Conservation (phyloP, 1,284 basidiomycete species). For the Malassezia furfur region DNA sequence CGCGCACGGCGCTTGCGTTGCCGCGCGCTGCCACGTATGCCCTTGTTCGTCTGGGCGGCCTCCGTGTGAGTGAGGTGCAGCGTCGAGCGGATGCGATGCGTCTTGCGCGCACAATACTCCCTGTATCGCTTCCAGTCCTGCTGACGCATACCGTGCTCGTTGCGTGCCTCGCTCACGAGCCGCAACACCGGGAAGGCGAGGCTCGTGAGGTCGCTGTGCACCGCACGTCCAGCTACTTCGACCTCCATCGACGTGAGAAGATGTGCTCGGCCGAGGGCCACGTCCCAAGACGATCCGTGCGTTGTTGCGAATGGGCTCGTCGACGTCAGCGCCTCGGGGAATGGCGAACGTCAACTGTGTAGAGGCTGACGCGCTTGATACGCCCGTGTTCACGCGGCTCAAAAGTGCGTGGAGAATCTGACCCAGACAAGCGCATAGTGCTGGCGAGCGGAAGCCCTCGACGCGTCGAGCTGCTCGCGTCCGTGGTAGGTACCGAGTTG, state of each 20-base stretch:
- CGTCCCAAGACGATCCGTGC: slow-evolving; percentile 3
- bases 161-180: slow-evolving; percentile 77
- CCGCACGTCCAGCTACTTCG: neutral
- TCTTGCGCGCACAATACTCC: slow-evolving; percentile 79
- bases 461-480: slow-evolving; percentile 35
- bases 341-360: slow-evolving; percentile 20
- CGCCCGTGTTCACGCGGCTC: slow-evolving; percentile 37
- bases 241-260: slow-evolving; percentile 13
- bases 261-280: slow-evolving; percentile 7
- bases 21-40: slow-evolving; percentile 9
- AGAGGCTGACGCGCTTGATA: slow-evolving; percentile 26
- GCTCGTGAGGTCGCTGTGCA: slow-evolving; percentile 8
- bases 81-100: slow-evolving; percentile 72
- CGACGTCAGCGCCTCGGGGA: neutral
- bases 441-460: slow-evolving; percentile 38
- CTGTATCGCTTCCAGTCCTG: slow-evolving; percentile 79
- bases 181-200: slow-evolving; percentile 58
- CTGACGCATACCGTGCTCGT: slow-evolving; percentile 77
- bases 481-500: slow-evolving; percentile 23
- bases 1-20: slow-evolving; percentile 19
- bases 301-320: slow-evolving; percentile 4
- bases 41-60: slow-evolving; percentile 5
- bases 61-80: slow-evolving; percentile 66
- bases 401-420: slow-evolving; percentile 5
- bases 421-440: slow-evolving; percentile 32